Evolutionary conservation across 805 yeast genomes (phyloP).

Genomic region (Scheffersomyces amazonensis): DNA sequence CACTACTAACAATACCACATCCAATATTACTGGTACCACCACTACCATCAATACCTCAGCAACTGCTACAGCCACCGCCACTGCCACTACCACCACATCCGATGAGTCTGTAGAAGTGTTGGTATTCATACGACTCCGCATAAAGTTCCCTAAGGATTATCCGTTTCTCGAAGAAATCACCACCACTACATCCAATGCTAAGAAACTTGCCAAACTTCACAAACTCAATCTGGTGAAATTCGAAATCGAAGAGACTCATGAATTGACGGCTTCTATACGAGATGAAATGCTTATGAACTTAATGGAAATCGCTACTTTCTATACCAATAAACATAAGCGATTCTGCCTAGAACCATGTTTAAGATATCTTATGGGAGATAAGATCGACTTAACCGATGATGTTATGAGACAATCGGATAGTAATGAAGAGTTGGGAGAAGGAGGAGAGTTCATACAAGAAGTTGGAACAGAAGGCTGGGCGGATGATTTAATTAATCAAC

Average conservation of each 20-base stretch:
- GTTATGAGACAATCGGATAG: conserved; percentile 20
- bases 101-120: conserved; percentile 31
- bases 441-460: conserved; percentile 21
- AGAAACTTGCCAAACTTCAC: conserved; percentile 14
- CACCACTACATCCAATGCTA: conserved; percentile 7
- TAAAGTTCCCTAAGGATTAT: conserved; percentile 70
- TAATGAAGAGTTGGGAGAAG: conserved; percentile 21
- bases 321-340: conserved; percentile 49
- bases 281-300: conserved; percentile 51
- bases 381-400: conserved; percentile 43
- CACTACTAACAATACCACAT: conserved; percentile 1
- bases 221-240: conserved; percentile 36
- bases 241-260: conserved; percentile 76
- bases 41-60: background rate
- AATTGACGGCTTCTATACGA: conserved; percentile 48
- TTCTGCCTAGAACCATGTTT: conserved; percentile 82
- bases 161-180: conserved; percentile 56
- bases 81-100: conserved; percentile 3
- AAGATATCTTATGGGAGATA: conserved; percentile 78
- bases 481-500: conserved; percentile 37
- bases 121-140: conserved; percentile 65
- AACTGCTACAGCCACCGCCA: background rate
- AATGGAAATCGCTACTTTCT: conserved; percentile 52
- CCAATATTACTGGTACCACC: background rate
- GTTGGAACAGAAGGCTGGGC: conserved; percentile 44